phyloP scores from a whole-genome alignment of 2,329 filamentous ascomycete species.

The Ascochyta fabae region DNA sequence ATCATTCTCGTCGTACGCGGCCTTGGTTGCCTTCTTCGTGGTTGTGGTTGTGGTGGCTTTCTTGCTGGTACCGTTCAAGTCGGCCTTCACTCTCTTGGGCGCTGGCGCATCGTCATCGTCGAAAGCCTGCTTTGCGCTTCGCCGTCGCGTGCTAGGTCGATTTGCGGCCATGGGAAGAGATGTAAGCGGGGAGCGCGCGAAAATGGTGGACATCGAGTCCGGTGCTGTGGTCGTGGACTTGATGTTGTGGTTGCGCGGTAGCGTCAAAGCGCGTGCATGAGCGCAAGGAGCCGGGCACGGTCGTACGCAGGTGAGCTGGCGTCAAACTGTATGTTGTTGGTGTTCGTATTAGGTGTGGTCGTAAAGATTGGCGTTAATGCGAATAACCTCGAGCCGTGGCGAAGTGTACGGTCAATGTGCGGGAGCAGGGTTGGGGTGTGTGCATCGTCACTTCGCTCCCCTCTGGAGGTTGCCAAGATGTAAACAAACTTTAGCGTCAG shows the following conservation, averaged over 20 bases:
- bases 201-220: slow-evolving; percentile 46
- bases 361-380: slow-evolving; percentile 45
- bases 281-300: slow-evolving; percentile 28
- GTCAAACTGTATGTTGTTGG: slow-evolving; percentile 11
- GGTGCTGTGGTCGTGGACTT: slow-evolving; percentile 32
- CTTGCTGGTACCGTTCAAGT: slow-evolving; percentile 48
- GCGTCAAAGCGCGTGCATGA: slow-evolving; percentile 47
- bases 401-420: slow-evolving; percentile 31
- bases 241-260: slow-evolving; percentile 27
- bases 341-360: slow-evolving; percentile 17
- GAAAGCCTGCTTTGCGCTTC: slow-evolving; percentile 54
- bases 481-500: slow-evolving; percentile 27
- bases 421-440: slow-evolving; percentile 34
- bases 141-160: slow-evolving; percentile 52
- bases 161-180: slow-evolving; percentile 57
- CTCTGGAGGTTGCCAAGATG: slow-evolving; percentile 21
- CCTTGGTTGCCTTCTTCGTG: slow-evolving; percentile 48
- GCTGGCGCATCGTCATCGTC: slow-evolving; percentile 54
- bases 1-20: slow-evolving; percentile 55
- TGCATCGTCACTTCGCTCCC: slow-evolving; percentile 30
- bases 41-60: slow-evolving; percentile 43
- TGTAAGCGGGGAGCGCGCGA: slow-evolving; percentile 52
- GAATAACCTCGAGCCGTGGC: slow-evolving; percentile 37
- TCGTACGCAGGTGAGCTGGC: slow-evolving; percentile 6
- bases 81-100: slow-evolving; percentile 52